Base-by-base conservation (phyloP, 2,329 filamentous ascomycete species). In the Aspergillus sp. region DNA sequence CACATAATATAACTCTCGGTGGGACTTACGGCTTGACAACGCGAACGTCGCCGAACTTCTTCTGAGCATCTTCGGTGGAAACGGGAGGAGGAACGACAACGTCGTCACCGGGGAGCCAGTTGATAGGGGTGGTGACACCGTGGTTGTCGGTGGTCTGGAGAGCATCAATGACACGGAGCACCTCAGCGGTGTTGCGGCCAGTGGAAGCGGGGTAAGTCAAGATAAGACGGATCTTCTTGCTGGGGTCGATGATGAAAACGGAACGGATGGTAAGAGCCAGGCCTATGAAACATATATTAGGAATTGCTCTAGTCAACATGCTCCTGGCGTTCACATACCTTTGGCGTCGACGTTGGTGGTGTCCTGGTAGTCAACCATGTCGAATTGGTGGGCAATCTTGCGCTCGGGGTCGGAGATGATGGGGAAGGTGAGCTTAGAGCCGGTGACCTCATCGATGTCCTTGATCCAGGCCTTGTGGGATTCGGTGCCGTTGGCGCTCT, bases 221-320 rank as follows among this genome's bases (percentile, higher is more conserved):
- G 74, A 92, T 96, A 74, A 93, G 86, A 68, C 93, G 89, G 79
- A 96, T 95, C 76, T 89, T 93, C 87, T 96, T 96, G 79, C 85
- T 88, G 64, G 93, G 92, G 81, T 97, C 92, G 75, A 97, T 96
- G 79, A 96, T 84, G 83, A 96, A 97, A 73, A 97, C 93, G 67
- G 90, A 91, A 71, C 93, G 91, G 80, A 97, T 96, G 69, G 93
- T 96, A 79, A 96, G 95, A 59, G 92, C 91, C 68, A 93, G 90
- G 67, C 68, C 62, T 62, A 47, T 15, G 56, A 15, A 43, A 40
- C 15, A 23, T 62, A 56, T 60, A 52, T 50, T 33, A 46, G 48
- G 49, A 6, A 33, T 17, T 17, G 48, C 14, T 47, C 17, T 17
- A 45, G 4, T 44, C 15, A 31, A 24, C n/a, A 47, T 6, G 8